Conservation (phyloP, 2,329 filamentous ascomycete species). For the Ophidiomyces ophidiicola region DNA sequence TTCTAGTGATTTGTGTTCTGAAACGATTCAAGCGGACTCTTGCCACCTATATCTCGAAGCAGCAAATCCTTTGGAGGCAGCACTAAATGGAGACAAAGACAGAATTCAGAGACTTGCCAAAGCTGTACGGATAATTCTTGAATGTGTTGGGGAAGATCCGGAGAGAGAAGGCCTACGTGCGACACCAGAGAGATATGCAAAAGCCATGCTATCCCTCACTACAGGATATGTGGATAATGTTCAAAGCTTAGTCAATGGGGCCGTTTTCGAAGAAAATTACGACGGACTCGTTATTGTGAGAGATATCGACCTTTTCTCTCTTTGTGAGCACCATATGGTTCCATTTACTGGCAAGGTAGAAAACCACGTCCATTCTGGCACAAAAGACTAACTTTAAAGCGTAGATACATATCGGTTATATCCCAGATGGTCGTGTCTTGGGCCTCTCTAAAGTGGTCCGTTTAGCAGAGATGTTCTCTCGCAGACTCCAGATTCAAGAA, state of each 20-base stretch:
- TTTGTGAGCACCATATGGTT: conserved; percentile 96
- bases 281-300: conserved; percentile 97
- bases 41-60: no score
- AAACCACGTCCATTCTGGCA: neutral
- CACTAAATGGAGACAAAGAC: conserved; percentile 45
- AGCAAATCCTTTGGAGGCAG: no score
- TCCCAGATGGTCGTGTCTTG: conserved; percentile 79
- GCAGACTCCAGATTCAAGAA: conserved; percentile 89
- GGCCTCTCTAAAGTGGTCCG: conserved; percentile 91
- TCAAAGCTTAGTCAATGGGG: conserved; percentile 78
- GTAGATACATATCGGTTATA: conserved; percentile 99
- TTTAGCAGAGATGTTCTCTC: conserved; percentile 93
- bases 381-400: conserved; percentile 8
- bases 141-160: conserved; percentile 55
- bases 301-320: conserved; percentile 86
- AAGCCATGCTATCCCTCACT: conserved; percentile 90
- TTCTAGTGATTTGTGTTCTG: no score
- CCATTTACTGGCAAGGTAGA: conserved; percentile 89
- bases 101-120: conserved; percentile 50
- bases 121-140: conserved; percentile 51
- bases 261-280: conserved; percentile 91
- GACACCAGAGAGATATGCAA: conserved; percentile 76
- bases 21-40: no score
- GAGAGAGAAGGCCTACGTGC: conserved; percentile 51
- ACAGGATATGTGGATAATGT: conserved; percentile 95